Percentiles rank a stretch among this genome's conserved stretches.
These are phyloP conservation scores for Leishmania arabica DNA, from an alignment of 208 protist genomes.

Conservation along the genomic window DNA sequence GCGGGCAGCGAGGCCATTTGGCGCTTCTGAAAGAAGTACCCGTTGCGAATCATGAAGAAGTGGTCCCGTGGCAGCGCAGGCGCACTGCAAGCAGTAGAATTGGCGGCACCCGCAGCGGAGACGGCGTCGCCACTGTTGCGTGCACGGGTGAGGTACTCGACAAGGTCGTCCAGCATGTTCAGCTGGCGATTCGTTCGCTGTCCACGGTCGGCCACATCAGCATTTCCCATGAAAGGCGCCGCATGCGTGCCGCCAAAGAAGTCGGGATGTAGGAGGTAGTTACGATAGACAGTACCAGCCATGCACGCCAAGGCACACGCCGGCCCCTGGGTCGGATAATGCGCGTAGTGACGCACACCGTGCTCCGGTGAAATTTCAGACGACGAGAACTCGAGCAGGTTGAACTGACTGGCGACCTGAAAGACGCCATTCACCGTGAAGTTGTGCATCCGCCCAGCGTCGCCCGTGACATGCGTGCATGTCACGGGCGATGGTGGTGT, in stretches of 20 bases:
- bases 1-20: neutral
- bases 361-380: constrained; percentile 41
- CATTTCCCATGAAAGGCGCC: neutral
- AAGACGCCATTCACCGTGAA: constrained; percentile 44
- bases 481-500: neutral
- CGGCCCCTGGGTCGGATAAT: constrained; percentile 72
- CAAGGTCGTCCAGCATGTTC: constrained; percentile 36
- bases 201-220: constrained; percentile 18
- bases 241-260: constrained; percentile 7
- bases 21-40: constrained; percentile 33
- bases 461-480: constrained; percentile 33
- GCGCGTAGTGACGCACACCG: constrained; percentile 54
- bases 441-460: constrained; percentile 28
- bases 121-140: neutral
- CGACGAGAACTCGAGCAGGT: constrained; percentile 67
- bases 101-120: neutral
- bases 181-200: constrained; percentile 35
- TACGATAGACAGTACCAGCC: constrained; percentile 64
- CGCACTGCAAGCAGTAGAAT: neutral
- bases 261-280: constrained; percentile 60
- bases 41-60: constrained; percentile 42
- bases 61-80: constrained; percentile 6
- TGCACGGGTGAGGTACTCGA: constrained; percentile 24
- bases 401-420: constrained; percentile 83
- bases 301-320: constrained; percentile 64